Evolutionary conservation across 1,284 basidiomycete species (phyloP).

Genomic region (Chondrostereum purpureum): DNA sequence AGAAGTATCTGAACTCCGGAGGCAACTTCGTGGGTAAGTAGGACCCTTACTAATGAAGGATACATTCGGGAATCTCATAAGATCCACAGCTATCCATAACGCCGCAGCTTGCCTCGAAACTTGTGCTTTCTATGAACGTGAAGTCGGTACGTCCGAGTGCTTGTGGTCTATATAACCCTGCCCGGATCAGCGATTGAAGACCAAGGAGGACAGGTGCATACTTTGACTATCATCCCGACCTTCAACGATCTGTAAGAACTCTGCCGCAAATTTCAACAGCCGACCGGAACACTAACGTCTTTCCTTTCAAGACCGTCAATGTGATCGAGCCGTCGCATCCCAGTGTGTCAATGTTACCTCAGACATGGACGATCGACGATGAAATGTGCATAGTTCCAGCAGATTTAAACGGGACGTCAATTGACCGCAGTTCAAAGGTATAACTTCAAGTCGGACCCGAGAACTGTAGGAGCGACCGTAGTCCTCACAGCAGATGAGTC

Average conservation of each 20-base stretch:
- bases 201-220: constrained; percentile 39
- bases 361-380: constrained; percentile 55
- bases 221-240: constrained; percentile 70
- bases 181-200: neutral
- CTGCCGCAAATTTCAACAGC: no score
- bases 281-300: no score
- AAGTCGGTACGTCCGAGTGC: neutral
- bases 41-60: neutral
- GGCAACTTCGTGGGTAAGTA: constrained; percentile 54
- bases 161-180: neutral
- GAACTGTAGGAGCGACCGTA: constrained; percentile 57
- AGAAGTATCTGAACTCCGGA: constrained; percentile 59
- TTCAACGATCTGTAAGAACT: constrained; percentile 53
- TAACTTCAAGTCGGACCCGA: constrained; percentile 74
- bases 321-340: constrained; percentile 60
- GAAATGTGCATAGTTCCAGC: constrained; percentile 40
- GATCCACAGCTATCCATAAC: constrained; percentile 53
- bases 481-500: constrained; percentile 65
- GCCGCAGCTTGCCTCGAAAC: constrained; percentile 59
- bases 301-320: constrained; percentile 57
- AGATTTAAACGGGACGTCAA: constrained; percentile 1
- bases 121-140: constrained; percentile 17
- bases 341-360: constrained; percentile 57
- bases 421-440: constrained; percentile 38
- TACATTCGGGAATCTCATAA: neutral